Evolutionary conservation across 2,329 filamentous ascomycete genomes (phyloP).

Genomic region (Colletotrichum caudatum): DNA sequence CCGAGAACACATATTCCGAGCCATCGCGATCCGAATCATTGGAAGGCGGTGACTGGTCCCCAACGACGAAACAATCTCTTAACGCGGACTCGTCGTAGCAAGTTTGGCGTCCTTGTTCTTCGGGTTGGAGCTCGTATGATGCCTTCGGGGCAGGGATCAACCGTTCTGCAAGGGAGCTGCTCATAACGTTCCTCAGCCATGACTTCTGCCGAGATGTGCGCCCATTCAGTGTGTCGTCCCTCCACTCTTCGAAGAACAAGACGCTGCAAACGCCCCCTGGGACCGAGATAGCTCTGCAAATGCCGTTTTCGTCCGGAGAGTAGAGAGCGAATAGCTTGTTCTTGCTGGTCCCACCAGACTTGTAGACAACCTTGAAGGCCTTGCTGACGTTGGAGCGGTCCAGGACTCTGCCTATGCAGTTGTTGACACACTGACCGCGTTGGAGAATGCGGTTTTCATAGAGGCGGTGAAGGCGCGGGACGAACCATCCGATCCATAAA

Average conservation of each 20-base stretch:
- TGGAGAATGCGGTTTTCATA: background rate
- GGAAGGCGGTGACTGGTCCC: background rate
- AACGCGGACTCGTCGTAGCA: no score
- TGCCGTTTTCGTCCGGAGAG: background rate
- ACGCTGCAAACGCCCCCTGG: background rate
- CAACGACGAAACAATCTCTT: background rate
- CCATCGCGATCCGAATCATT: background rate
- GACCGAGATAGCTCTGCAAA: background rate
- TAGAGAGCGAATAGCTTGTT: slow-evolving; percentile 1
- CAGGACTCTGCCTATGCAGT: background rate
- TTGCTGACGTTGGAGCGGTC: background rate
- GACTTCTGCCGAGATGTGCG: background rate
- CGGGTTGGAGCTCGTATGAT: background rate
- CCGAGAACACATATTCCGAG: background rate
- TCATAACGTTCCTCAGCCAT: background rate
- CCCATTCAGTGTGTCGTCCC: background rate
- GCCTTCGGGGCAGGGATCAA: background rate
- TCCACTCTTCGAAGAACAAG: slow-evolving; percentile 8
- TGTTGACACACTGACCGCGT: background rate
- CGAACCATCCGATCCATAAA: slow-evolving; percentile 2
- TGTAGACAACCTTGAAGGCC: slow-evolving; percentile 20
- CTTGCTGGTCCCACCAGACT: background rate
- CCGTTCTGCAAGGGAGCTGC: no score
- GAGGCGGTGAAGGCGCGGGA: background rate
- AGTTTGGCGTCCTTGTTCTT: background rate